Conservation (phyloP, 2,329 filamentous ascomycete species). For the Sporothrix sp. region DNA sequence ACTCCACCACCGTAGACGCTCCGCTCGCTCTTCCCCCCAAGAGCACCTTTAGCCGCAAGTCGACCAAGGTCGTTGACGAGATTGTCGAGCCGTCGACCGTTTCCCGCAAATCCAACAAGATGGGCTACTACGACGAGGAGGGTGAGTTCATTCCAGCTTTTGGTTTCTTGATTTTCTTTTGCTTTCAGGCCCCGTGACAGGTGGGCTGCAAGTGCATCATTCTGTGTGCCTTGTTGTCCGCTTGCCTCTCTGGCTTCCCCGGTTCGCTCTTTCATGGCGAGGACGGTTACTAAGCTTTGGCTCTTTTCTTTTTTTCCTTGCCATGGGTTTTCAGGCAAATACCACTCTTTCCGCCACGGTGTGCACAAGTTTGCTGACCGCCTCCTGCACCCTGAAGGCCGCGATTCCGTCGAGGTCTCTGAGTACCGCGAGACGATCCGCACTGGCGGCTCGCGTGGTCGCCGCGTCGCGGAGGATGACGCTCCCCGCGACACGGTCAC, state of each 20-base stretch:
- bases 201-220: not conserved
- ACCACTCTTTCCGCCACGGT: conserved; percentile 49
- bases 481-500: conserved; percentile 72
- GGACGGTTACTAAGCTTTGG: conserved; percentile 12
- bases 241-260: not conserved
- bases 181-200: not conserved
- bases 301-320: not conserved
- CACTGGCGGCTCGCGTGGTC: conserved; percentile 19
- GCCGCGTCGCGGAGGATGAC: conserved; percentile 26
- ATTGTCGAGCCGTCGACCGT: conserved; percentile 42
- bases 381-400: conserved; percentile 38
- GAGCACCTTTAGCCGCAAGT: conserved; percentile 41
- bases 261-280: conserved; percentile 14
- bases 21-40: conserved; percentile 30
- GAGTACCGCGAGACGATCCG: conserved; percentile 34
- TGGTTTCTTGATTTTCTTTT: not conserved
- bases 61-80: conserved; percentile 53
- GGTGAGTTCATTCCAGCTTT: conserved; percentile 32
- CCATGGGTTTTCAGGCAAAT: conserved; percentile 35
- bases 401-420: conserved; percentile 40
- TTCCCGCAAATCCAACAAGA: conserved; percentile 45
- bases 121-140: conserved; percentile 57
- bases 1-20: conserved; percentile 45
- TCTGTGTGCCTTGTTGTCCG: not conserved
- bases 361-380: conserved; percentile 49